Evolutionary conservation across 129 eudicot genomes (phyloP), one percentile per base, ranked within the genome.

Genomic region (Escallonia rubra): DNA sequence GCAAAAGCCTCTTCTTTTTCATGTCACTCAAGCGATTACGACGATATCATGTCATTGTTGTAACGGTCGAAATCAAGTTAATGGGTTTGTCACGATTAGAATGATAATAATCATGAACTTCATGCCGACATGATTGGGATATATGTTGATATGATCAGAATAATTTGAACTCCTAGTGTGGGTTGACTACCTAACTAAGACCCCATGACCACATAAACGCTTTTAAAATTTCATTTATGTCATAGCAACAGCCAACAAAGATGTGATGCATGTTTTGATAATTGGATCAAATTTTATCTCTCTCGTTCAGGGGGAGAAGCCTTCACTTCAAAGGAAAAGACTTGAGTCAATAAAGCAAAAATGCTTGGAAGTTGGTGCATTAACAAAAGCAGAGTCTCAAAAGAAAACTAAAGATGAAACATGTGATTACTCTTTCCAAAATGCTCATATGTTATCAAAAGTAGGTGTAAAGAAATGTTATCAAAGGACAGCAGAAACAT

Each of bases 361-460:
- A 23, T 58, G 69, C 70, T 60, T 72, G 77, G 79, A 75, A 82
- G 67, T 78, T 75, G 84, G 78, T 64, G 81, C 81, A 76, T 62
- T 63, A 69, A 66, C 72, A 52, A 75, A 82, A 75, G 79, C 69
- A 61, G 60, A 64, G 67, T 67, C 70, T 71, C 71, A 59, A 80
- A 79, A 73, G 65, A 77, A 64, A 73, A 64, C 71, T 57, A 75
- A 83, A 82, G 84, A 64, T 78, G 75, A 57, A 71, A 54, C 45
- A 68, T 55, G 47, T 75, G 72, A 51, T 70, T 74, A 23, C 34
- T 23, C 34, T 23, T 23, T 23, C 34, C 1, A 23, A 14, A 23
- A 13, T 56, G 5, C 43, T 50, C 48, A 15, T 12, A 57, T 61
- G 14, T 59, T 59, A 48, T 49, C 50, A 48, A 69, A 73, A 73